Evolutionary conservation across 2,329 filamentous ascomycete species (phyloP), one percentile per base, ranked within the genome.

Genomic region (Tolypocladium guangdongense): DNA sequence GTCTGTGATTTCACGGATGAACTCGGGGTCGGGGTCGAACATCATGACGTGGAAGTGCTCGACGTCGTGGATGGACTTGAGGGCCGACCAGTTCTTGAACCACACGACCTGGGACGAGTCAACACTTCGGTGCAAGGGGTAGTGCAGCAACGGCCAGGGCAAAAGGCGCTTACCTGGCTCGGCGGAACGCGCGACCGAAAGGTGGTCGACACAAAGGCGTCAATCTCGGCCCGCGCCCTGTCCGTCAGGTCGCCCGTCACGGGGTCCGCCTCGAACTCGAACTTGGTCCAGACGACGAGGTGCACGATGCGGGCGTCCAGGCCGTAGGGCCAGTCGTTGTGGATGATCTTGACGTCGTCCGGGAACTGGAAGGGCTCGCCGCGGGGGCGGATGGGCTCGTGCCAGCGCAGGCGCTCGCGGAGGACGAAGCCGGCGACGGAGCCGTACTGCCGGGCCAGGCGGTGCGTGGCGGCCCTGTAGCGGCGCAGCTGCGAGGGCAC

Each of bases 1-100:
- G 38, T 81, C 73, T 7, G 90, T 96, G 56, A 96, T 77, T 53
- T 82, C 72, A 51, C 74, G 72, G 47, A 96, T 70, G 59, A 95
- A 89, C 4, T 74, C 76, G 39, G 76, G 74, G 61, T 92, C 84
- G 1, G 90, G 85, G 60, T 88, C 77, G 66, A 85, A 87, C 52
- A 96, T 74, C 90, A 96, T 90, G 64, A 96, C 86, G 68, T 97
- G 92, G 64, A 97, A 93, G 67, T 97, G 92, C 74, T 96, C 91
- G 12, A 97, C 82, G 1, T 87, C 83, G 61, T 90, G 82, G 32
- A 97, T 82, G 27, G 87, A 93, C 73, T 96, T 96, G 59, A 96
- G 72, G 18, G 79, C 81, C 52, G 76, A 80, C 90, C 90, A 96
- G 64, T 97, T 97, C 74, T 88, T 72, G 52, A 87, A 81, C 66